These are phyloP conservation scores for Gigaspora rosea DNA, from an alignment of 192 early-diverging fungal species.

Conservation along the genomic window DNA sequence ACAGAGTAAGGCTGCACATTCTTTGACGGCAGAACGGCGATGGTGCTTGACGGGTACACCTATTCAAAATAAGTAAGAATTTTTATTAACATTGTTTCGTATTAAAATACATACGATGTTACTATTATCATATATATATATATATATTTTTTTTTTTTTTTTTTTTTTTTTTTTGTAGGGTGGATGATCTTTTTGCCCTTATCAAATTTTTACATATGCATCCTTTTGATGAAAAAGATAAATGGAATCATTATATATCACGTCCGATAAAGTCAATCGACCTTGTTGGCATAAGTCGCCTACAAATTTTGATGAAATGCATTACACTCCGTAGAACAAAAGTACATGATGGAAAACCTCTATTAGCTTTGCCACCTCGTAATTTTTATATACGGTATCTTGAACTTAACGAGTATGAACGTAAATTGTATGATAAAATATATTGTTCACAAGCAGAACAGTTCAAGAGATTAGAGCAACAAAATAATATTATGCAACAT, in stretches of 20 bases:
- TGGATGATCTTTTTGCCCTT: conserved; percentile 88
- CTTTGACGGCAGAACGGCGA: conserved; percentile 65
- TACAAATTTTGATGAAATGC: conserved; percentile 75
- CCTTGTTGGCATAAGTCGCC: conserved; percentile 37
- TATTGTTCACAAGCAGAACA: conserved; percentile 61
- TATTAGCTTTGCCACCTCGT: conserved; percentile 76
- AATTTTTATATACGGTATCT: conserved; percentile 59
- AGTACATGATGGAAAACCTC: conserved; percentile 68
- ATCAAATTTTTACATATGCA: conserved; percentile 76
- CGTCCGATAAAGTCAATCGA: conserved; percentile 44
- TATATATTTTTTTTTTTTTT: too few relatives aligned
- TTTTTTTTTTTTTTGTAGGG: conserved; percentile 33
- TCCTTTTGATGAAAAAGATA: conserved; percentile 43
- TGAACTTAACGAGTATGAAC: conserved; percentile 63
- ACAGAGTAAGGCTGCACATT: conserved; percentile 71
- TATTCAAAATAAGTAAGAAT: conserved; percentile 53
- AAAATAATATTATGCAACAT: conserved; percentile 68
- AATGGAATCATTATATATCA: conserved; percentile 43
- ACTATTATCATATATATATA: conserved; percentile 5
- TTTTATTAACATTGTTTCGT: not conserved
- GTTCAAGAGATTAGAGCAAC: conserved; percentile 55
- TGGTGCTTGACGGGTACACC: conserved; percentile 96
- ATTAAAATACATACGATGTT: not conserved
- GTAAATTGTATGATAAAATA: conserved; percentile 70
- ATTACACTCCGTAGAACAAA: conserved; percentile 90